Conservation (phyloP, 2,329 filamentous ascomycete genomes). For the Colletotrichum chrysophilum region DNA sequence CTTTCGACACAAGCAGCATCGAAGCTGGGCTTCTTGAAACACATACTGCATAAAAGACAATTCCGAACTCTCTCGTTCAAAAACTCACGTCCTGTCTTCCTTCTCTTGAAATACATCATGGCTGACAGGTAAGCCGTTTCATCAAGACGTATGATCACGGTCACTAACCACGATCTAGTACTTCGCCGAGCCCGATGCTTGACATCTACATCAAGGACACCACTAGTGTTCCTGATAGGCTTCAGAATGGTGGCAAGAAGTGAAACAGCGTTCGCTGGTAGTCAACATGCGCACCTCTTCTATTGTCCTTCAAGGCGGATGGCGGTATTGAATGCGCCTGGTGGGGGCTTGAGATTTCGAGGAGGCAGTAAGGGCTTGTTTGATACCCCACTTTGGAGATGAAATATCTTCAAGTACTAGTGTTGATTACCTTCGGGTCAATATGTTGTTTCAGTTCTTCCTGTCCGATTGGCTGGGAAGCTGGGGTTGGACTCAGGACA, state of each 20-base stretch:
- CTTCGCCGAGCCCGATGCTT: neutral
- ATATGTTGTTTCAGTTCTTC: too few species aligned
- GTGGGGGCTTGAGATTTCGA: neutral
- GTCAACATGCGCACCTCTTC: neutral
- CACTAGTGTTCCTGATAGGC: rapidly evolving
- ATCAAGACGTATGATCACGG: too few species aligned
- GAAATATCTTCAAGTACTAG: neutral
- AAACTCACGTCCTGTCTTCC: too few species aligned
- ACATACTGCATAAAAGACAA: too few species aligned
- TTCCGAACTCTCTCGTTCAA: too few species aligned
- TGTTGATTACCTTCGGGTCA: neutral
- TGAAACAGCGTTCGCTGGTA: neutral
- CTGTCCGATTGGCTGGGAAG: neutral
- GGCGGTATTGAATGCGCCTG: neutral
- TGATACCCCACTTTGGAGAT: neutral
- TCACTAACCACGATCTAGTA: neutral
- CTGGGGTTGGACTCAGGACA: neutral
- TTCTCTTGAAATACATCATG: too few species aligned
- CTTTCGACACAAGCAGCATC: neutral
- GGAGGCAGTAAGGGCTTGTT: neutral
- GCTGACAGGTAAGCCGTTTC: too few species aligned
- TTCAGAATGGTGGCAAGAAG: neutral
- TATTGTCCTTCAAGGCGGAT: neutral
- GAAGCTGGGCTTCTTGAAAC: neutral
- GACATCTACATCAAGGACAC: neutral